These are phyloP conservation scores for Talaromyces ruber DNA, from an alignment of 495 filamentous ascomycete genomes.

Conservation along the genomic window DNA sequence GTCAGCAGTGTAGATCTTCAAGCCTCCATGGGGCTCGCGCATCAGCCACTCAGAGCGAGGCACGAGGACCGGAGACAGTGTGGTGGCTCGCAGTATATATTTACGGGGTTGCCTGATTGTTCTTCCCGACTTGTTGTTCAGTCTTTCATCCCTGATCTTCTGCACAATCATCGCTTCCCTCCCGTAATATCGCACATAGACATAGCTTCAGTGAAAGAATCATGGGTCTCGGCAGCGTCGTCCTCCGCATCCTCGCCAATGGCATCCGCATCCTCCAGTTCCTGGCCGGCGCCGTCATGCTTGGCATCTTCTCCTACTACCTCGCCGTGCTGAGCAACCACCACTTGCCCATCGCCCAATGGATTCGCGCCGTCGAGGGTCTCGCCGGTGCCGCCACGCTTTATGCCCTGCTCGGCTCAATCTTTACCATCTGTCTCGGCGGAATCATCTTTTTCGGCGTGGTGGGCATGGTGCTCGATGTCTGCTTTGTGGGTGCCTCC, in stretches of 20 bases:
- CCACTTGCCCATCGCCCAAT: conserved; percentile 48
- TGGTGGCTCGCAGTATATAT: neutral
- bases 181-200: too few relatives aligned
- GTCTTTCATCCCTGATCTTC: neutral
- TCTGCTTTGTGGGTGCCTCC: conserved; percentile 71
- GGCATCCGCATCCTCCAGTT: conserved; percentile 64
- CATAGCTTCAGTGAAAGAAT: too few relatives aligned
- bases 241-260: conserved; percentile 54
- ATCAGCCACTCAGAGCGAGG: neutral
- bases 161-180: too few relatives aligned
- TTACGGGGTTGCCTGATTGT: neutral
- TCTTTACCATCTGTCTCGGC: conserved; percentile 72
- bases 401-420: conserved; percentile 60
- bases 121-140: neutral
- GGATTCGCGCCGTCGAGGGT: conserved; percentile 71
- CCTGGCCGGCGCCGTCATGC: conserved; percentile 58
- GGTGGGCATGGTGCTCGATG: conserved; percentile 68
- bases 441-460: conserved; percentile 66
- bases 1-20: too few relatives aligned
- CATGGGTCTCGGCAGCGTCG: conserved; percentile 44
- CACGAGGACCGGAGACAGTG: too few relatives aligned
- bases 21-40: too few relatives aligned
- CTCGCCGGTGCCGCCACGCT: conserved; percentile 65
- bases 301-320: conserved; percentile 69
- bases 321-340: conserved; percentile 46